Percentiles rank a stretch among this genome's conserved stretches.
Conservation (phyloP, 2,329 filamentous ascomycete species). For the Macrophomina tecta region DNA sequence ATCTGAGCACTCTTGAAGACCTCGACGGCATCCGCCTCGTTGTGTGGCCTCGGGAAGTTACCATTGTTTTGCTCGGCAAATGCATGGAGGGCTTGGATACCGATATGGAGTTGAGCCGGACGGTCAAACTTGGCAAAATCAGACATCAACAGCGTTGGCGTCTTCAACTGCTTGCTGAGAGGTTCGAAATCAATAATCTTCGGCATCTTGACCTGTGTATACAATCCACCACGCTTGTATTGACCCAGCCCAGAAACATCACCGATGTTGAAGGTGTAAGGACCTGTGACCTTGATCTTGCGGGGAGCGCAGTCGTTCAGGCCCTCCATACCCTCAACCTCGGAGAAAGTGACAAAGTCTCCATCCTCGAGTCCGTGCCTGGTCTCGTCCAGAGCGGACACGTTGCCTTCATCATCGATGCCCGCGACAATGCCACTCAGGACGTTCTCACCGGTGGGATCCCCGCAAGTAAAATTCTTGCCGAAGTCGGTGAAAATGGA, state of each 20-base stretch:
- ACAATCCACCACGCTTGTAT: constrained; percentile 88
- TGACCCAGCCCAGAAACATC: constrained; percentile 86
- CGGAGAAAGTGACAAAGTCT: constrained; percentile 93
- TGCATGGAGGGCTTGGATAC: constrained; percentile 88
- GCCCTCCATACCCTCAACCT: constrained; percentile 88
- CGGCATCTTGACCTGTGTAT: constrained; percentile 98
- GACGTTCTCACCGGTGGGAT: constrained; percentile 88
- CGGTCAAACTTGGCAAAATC: constrained; percentile 99
- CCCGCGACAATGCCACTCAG: constrained; percentile 86
- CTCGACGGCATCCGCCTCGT: constrained; percentile 80
- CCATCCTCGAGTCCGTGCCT: constrained; percentile 95
- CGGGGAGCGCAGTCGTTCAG: constrained; percentile 83
- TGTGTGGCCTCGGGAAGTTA: constrained; percentile 80
- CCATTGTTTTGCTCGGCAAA: constrained; percentile 76
- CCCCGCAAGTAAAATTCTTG: constrained; percentile 87
- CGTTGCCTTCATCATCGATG: constrained; percentile 87
- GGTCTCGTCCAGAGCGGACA: constrained; percentile 92
- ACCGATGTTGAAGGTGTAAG: constrained; percentile 96
- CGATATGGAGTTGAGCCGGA: constrained; percentile 87
- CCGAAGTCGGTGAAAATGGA: constrained; percentile 98
- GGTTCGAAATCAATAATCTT: constrained; percentile 89
- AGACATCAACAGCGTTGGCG: constrained; percentile 87
- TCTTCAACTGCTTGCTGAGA: constrained; percentile 77
- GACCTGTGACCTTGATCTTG: constrained; percentile 90
- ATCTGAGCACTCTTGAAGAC: constrained; percentile 76